phyloP scores from a whole-genome alignment of 2,329 filamentous ascomycete genomes.

The Pestalotiopsis sp. region DNA sequence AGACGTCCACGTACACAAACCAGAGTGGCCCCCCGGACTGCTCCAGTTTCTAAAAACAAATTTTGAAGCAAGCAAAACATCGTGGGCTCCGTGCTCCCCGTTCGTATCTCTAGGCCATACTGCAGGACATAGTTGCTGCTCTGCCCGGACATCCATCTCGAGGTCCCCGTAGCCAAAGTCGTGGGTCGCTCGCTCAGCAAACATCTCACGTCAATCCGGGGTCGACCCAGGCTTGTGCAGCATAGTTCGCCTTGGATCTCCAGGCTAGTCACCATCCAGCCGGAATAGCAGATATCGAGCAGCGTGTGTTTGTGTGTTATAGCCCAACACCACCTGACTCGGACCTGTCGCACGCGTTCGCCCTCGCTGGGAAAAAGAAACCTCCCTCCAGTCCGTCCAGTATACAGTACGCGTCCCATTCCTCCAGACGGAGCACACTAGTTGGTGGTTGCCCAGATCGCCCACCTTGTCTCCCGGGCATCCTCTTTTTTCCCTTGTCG shows the following conservation, averaged over 20 bases:
- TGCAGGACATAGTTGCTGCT: neutral
- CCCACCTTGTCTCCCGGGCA: neutral
- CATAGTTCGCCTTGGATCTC: conserved; percentile 2
- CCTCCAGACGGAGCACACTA: neutral
- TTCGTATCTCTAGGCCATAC: neutral
- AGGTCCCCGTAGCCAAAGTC: neutral
- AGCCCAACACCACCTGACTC: conserved; percentile 14
- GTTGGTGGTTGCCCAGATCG: neutral
- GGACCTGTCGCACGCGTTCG: conserved; percentile 3
- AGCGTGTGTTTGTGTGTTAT: conserved; percentile 5
- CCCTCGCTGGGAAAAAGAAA: neutral
- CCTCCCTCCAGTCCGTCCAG: neutral
- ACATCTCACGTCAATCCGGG: neutral
- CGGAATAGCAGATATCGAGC: neutral
- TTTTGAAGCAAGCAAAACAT: conserved; percentile 6
- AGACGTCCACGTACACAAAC: neutral
- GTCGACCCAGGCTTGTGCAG: conserved; percentile 3
- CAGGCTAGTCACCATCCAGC: conserved; percentile 11
- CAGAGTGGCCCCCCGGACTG: neutral
- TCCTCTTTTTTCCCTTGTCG: conserved; percentile 4
- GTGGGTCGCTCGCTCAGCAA: conserved; percentile 7
- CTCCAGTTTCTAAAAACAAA: conserved; percentile 14
- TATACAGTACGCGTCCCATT: neutral
- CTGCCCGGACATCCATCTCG: neutral
- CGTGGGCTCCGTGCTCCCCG: neutral